A percentile compares a stretch with the other conserved stretches of the same genome.
phyloP scores from a whole-genome alignment of 2,329 filamentous ascomycete genomes.

The Aspergillus japonicus region DNA sequence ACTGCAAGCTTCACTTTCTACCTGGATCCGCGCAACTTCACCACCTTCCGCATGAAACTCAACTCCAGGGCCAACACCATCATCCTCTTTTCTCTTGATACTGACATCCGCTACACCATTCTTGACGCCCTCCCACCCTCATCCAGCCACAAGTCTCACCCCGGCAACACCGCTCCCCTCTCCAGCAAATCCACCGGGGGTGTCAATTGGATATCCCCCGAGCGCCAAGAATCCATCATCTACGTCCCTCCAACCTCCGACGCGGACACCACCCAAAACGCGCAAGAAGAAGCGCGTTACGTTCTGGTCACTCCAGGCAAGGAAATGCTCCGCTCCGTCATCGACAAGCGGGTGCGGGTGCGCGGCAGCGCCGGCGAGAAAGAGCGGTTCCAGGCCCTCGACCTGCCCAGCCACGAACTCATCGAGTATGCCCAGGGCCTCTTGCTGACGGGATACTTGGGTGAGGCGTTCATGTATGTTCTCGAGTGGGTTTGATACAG shows the following conservation, averaged over 20 bases:
- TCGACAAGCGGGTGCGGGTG: constrained; percentile 27
- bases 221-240: constrained; percentile 25
- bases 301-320: constrained; percentile 29
- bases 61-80: constrained; percentile 28
- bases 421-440: constrained; percentile 33
- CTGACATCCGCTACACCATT: constrained; percentile 27
- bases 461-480: constrained; percentile 34
- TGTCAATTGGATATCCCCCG: constrained; percentile 27
- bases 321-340: constrained; percentile 26
- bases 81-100: constrained; percentile 30
- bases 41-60: constrained; percentile 35
- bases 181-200: neutral
- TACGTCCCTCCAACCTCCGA: constrained; percentile 10
- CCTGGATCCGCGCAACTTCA: constrained; percentile 33
- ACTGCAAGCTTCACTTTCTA: constrained; percentile 30
- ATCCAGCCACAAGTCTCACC: neutral
- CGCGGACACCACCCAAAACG: neutral
- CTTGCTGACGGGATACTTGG: constrained; percentile 25
- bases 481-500: constrained; percentile 29
- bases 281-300: constrained; percentile 20
- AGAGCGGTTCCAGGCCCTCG: constrained; percentile 23
- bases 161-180: constrained; percentile 3
- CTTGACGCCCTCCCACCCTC: constrained; percentile 15
- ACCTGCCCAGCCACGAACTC: constrained; percentile 25
- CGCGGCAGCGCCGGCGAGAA: constrained; percentile 23